These are phyloP conservation scores for Xylaria multiplex DNA, from an alignment of 2,329 filamentous ascomycete genomes.

Conservation along the genomic window DNA sequence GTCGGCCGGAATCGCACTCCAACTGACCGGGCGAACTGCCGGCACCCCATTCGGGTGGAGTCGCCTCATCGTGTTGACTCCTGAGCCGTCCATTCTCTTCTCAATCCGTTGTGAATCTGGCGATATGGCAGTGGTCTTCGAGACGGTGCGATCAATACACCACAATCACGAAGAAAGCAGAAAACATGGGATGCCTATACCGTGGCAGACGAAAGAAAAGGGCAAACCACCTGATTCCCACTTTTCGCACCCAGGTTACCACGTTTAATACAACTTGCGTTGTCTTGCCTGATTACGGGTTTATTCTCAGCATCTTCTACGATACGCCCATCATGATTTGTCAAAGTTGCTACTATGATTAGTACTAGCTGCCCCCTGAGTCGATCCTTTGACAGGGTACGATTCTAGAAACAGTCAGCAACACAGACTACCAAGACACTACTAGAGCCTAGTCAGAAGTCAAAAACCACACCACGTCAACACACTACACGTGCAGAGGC, in stretches of 20 bases:
- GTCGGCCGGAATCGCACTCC: constrained; percentile 35
- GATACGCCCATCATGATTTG: constrained; percentile 31
- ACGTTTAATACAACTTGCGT: constrained; percentile 27
- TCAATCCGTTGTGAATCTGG: constrained; percentile 15
- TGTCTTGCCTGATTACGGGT: constrained; percentile 22
- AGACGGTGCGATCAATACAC: constrained; percentile 2
- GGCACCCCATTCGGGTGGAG: constrained; percentile 29
- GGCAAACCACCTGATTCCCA: constrained; percentile 13
- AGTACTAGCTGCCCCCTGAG: constrained; percentile 33
- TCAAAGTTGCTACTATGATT: constrained; percentile 37
- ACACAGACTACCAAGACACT: constrained; percentile 20
- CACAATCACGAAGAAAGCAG: constrained; percentile 14
- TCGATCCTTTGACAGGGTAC: constrained; percentile 34
- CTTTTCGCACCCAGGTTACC: constrained; percentile 18
- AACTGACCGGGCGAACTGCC: constrained; percentile 30
- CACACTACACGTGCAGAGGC: background rate
- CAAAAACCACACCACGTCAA: constrained; percentile 27
- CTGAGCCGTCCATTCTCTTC: constrained; percentile 16
- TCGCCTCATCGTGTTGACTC: constrained; percentile 26
- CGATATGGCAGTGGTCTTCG: background rate
- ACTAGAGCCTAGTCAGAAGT: constrained; percentile 24
- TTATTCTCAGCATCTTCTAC: constrained; percentile 20
- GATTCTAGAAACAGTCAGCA: constrained; percentile 39
- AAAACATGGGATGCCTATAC: constrained; percentile 1
- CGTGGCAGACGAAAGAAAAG: constrained; percentile 10